A percentile compares a stretch with the other conserved stretches of the same genome.
phyloP scores from a whole-genome alignment of 495 filamentous ascomycete species.

The Talaromyces trachyspermus region DNA sequence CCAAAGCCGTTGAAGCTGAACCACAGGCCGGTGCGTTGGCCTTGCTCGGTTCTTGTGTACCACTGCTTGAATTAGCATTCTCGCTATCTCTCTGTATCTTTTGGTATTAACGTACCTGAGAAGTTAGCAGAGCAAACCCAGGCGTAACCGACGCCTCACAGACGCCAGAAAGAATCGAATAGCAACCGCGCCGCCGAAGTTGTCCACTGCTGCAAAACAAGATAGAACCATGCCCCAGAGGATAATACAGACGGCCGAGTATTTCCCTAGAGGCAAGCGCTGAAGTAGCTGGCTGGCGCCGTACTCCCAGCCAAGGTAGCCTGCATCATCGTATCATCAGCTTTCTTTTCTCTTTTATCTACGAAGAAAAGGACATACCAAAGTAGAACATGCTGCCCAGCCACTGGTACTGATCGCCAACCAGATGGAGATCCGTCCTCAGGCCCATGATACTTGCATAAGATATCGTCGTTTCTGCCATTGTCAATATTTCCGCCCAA shows the following conservation, averaged over 20 bases:
- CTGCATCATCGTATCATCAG: conserved; percentile 13
- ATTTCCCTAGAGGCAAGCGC: conserved; percentile 51
- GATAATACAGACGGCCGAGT: conserved; percentile 48
- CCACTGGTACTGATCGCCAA: conserved; percentile 45
- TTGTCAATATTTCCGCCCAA: background rate
- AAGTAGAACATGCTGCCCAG: conserved; percentile 56
- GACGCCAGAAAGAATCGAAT: conserved; percentile 53
- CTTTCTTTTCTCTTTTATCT: background rate
- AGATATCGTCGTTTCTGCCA: conserved; percentile 50
- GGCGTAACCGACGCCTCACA: conserved; percentile 58
- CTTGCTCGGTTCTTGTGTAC: conserved; percentile 57
- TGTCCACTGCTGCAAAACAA: conserved; percentile 45
- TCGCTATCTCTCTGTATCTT: background rate
- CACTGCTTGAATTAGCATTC: conserved; percentile 30
- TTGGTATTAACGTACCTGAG: conserved; percentile 26
- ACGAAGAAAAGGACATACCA: conserved; percentile 24
- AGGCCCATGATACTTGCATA: conserved; percentile 60
- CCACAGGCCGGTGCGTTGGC: conserved; percentile 51
- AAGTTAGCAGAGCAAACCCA: conserved; percentile 55
- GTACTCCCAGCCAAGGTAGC: conserved; percentile 60
- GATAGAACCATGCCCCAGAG: conserved; percentile 51
- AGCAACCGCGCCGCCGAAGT: conserved; percentile 41
- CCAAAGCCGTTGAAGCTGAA: conserved; percentile 57
- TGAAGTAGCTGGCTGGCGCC: conserved; percentile 55
- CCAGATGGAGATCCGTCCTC: conserved; percentile 38